Conservation (phyloP, 164 flowering plant genomes). For the Magnolia changhungtana region DNA sequence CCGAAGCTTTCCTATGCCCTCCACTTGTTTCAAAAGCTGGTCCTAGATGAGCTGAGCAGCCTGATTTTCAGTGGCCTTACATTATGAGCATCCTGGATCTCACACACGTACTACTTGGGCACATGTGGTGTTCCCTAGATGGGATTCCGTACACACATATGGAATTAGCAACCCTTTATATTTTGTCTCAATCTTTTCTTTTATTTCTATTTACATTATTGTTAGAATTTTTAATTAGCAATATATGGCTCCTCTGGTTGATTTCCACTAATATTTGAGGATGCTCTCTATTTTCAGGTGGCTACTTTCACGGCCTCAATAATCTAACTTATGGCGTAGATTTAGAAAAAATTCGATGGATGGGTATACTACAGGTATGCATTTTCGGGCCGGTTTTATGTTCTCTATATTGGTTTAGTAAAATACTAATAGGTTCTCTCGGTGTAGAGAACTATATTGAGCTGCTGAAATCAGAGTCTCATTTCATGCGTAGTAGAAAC, state of each 20-base stretch:
- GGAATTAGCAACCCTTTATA: no score
- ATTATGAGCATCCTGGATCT: no score
- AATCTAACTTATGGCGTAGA: conserved; percentile 68
- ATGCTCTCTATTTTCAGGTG: conserved; percentile 39
- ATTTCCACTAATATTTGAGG: no score
- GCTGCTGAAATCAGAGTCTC: background rate
- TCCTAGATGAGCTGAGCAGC: no score
- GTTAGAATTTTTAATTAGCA: background rate
- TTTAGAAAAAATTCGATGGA: conserved; percentile 51
- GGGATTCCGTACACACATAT: no score
- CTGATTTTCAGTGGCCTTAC: no score
- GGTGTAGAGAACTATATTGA: no score
- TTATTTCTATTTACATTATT: background rate
- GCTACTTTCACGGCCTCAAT: conserved; percentile 60
- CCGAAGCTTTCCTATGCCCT: no score
- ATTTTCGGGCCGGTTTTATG: background rate
- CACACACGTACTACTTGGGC: no score
- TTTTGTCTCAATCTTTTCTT: background rate
- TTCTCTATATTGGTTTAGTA: background rate
- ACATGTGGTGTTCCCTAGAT: no score
- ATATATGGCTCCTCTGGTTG: background rate
- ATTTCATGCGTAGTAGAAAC: no score
- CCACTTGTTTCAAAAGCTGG: no score
- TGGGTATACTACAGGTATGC: conserved; percentile 70
- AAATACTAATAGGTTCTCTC: background rate